A percentile compares a stretch with the other conserved stretches of the same genome.
phyloP scores from a whole-genome alignment of 176 grass and related monocot genomes.

The Ampelocalamus luodianensis region DNA sequence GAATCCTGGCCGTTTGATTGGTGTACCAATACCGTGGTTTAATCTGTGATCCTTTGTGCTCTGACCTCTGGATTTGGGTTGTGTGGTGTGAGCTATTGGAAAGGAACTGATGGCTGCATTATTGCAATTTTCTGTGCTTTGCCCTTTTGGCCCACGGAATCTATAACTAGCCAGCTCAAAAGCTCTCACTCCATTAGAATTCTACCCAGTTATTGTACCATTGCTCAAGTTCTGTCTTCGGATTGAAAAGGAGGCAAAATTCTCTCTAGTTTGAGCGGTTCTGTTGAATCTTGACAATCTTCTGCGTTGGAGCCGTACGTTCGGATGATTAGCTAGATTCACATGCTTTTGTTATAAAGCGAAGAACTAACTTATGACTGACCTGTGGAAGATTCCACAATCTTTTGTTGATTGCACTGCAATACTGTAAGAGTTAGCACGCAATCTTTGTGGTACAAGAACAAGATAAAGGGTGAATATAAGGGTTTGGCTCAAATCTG shows the following conservation, averaged over 20 bases:
- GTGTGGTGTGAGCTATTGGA: conserved; percentile 1
- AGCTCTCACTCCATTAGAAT: not conserved
- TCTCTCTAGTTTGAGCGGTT: not conserved
- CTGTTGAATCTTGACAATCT: not conserved
- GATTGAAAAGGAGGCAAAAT: not conserved
- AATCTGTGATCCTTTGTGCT: not conserved
- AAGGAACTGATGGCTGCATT: not conserved
- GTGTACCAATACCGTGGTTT: not conserved
- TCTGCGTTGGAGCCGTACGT: not conserved
- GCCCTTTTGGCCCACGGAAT: not conserved
- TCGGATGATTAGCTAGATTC: not conserved
- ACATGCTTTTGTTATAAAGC: not conserved
- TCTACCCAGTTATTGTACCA: not conserved
- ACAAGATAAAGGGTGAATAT: not conserved
- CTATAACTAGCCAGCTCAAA: not conserved
- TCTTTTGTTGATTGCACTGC: not conserved
- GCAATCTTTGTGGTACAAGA: not conserved
- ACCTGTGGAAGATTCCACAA: not conserved
- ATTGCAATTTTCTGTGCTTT: not conserved
- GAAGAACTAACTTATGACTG: not conserved
- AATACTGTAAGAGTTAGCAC: not conserved
- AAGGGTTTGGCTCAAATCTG: not conserved
- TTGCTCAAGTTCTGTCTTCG: not conserved
- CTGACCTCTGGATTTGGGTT: not conserved
- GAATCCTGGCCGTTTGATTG: not conserved